Conservation (phyloP, 176 grass and related monocot species). For the Phyllostachys edulis region DNA sequence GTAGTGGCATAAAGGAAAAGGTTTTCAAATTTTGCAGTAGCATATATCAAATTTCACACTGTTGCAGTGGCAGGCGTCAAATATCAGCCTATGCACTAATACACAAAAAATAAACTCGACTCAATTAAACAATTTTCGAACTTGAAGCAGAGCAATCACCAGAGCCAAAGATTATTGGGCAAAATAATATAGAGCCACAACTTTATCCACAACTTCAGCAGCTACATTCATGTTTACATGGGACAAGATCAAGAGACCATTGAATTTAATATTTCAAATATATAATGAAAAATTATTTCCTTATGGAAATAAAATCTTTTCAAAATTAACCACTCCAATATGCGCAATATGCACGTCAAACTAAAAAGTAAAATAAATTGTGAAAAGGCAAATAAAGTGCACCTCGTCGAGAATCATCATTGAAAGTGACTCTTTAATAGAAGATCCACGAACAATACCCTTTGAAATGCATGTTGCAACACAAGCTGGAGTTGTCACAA, state of each 20-base stretch:
- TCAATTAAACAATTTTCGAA: neutral
- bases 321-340: neutral
- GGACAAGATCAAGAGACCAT: neutral
- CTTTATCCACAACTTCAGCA: neutral
- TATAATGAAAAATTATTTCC: neutral
- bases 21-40: neutral
- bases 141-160: neutral
- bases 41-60: constrained; percentile 12
- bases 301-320: neutral
- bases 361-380: neutral
- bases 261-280: neutral
- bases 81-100: constrained; percentile 6
- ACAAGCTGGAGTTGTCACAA: constrained; percentile 91
- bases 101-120: neutral
- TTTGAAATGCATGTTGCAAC: constrained; percentile 89
- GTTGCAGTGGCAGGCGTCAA: neutral
- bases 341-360: constrained; percentile 7
- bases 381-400: constrained; percentile 27
- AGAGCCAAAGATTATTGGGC: neutral
- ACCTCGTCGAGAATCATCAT: constrained; percentile 97
- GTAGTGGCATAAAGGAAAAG: neutral
- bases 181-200: neutral
- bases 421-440: constrained; percentile 87
- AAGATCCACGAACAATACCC: constrained; percentile 65
- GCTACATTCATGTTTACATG: constrained; percentile 24